phyloP scores from a whole-genome alignment of 495 filamentous ascomycete genomes.

The Jackrogersella multiformis region DNA sequence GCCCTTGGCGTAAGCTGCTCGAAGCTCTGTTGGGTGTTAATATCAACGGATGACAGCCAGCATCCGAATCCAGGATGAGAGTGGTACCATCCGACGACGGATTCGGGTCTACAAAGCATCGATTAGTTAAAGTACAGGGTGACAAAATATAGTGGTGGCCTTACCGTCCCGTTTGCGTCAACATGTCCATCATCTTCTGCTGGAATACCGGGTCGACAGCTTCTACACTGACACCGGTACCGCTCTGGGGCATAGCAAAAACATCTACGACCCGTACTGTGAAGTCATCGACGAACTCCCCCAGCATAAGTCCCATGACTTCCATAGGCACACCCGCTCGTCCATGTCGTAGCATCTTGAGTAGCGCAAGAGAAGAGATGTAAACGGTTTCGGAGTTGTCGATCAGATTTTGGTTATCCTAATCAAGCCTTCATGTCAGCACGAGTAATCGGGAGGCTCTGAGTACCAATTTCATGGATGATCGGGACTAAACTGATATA shows the following conservation, averaged over 20 bases:
- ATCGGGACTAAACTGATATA: neutral
- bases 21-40: constrained; percentile 99
- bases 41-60: constrained; percentile 98
- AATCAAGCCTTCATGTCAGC: constrained; percentile 23
- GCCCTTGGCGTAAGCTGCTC: constrained; percentile 96
- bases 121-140: constrained; percentile 7
- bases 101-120: constrained; percentile 74
- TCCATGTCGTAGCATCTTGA: constrained; percentile 98
- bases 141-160: constrained; percentile 31
- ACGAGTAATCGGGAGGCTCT: neutral
- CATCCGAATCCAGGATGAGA: constrained; percentile 99
- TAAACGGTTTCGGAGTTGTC: constrained; percentile 99
- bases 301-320: constrained; percentile 99
- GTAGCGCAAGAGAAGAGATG: constrained; percentile 94
- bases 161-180: constrained; percentile 94
- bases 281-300: constrained; percentile 98
- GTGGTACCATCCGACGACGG: constrained; percentile 99
- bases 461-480: neutral
- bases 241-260: constrained; percentile 99
- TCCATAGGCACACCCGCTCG: constrained; percentile 99
- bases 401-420: constrained; percentile 89
- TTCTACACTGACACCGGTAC: constrained; percentile 97
- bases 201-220: constrained; percentile 98
- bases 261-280: constrained; percentile 98
- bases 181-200: constrained; percentile 99